phyloP scores from a whole-genome alignment of 1,284 basidiomycete species.

The Apiotrichum porosum region DNA sequence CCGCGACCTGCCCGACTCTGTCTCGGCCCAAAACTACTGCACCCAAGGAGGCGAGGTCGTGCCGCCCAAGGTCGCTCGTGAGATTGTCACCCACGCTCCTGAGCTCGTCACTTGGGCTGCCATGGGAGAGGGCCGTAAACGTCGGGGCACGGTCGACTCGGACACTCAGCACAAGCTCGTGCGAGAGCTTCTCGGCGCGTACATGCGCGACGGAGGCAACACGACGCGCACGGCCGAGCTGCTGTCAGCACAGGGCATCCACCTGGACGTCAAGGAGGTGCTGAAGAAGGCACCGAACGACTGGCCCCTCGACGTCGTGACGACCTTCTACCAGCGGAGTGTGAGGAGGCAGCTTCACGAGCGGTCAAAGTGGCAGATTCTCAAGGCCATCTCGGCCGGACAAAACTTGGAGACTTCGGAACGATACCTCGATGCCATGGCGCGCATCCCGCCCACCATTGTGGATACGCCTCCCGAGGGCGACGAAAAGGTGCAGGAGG shows the following conservation, averaged over 20 bases:
- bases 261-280: constrained; percentile 71
- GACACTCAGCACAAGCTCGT: constrained; percentile 59
- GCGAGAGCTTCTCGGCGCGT: constrained; percentile 68
- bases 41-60: constrained; percentile 67
- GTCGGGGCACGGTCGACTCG: constrained; percentile 53
- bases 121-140: constrained; percentile 49
- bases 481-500: constrained; percentile 6
- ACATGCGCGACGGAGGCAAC: constrained; percentile 68
- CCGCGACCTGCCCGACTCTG: constrained; percentile 63
- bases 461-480: constrained; percentile 8
- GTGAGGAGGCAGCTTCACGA: constrained; percentile 69
- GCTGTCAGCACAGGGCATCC: constrained; percentile 71
- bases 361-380: constrained; percentile 34
- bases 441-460: constrained; percentile 25
- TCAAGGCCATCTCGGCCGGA: constrained; percentile 45
- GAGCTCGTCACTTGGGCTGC: constrained; percentile 58
- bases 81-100: constrained; percentile 40
- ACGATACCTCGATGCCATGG: constrained; percentile 33
- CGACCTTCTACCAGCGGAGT: constrained; percentile 71
- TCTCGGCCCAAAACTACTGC: constrained; percentile 76
- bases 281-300: constrained; percentile 64
- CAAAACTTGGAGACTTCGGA: constrained; percentile 42
- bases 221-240: constrained; percentile 63
- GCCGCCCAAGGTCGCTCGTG: constrained; percentile 57
- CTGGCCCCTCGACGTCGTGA: constrained; percentile 68